phyloP scores from a whole-genome alignment of 106 monocot genomes.

The Narthecium ossifragum region DNA sequence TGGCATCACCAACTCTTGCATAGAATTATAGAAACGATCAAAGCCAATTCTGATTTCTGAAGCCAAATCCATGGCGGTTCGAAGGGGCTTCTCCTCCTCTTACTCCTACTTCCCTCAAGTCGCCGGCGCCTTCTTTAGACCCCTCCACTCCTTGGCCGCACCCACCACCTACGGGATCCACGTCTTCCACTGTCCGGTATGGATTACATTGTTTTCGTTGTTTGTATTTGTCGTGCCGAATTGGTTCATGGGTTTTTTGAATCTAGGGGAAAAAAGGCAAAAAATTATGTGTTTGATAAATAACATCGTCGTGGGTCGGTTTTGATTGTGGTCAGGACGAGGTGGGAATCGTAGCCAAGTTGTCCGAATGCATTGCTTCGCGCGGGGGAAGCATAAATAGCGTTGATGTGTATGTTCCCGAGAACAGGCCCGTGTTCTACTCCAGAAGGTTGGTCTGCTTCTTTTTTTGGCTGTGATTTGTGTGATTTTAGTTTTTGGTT shows the following conservation, averaged over 20 bases:
- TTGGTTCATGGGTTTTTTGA: no score
- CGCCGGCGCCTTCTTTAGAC: not conserved
- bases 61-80: conserved; percentile 13
- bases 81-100: conserved; percentile 4
- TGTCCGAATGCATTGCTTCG: conserved; percentile 78
- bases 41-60: no score
- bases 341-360: conserved; percentile 82
- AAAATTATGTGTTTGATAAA: no score
- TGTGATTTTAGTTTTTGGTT: no score
- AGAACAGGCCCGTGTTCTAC: conserved; percentile 69
- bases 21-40: no score
- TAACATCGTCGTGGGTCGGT: no score
- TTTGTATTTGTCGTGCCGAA: no score
- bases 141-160: not conserved
- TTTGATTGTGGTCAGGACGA: conserved; percentile 38
- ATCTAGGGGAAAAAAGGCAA: no score
- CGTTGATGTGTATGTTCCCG: conserved; percentile 92
- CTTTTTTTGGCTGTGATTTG: no score
- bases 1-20: no score
- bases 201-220: no score
- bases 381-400: conserved; percentile 71
- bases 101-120: not conserved
- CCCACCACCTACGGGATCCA: conserved; percentile 55
- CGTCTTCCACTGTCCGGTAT: conserved; percentile 83
- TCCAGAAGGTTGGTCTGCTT: conserved; percentile 52